Conservation (phyloP, 495 filamentous ascomycete genomes). For the Penicillium atrosanguineum region DNA sequence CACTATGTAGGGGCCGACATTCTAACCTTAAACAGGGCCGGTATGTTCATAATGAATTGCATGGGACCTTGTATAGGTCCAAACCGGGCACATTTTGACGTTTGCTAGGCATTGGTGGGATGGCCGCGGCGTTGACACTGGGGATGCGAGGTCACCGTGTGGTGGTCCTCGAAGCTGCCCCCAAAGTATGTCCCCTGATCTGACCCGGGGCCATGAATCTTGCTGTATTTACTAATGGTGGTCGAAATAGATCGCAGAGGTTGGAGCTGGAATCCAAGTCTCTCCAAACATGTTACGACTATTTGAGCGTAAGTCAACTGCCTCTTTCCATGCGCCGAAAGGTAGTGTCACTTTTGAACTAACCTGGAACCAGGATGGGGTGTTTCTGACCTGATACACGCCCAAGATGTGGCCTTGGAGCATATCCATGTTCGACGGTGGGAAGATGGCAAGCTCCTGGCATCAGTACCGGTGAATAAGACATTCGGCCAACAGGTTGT, state of each 20-base stretch:
- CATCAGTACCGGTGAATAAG: constrained; percentile 41
- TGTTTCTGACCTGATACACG: constrained; percentile 38
- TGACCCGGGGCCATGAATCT: neutral
- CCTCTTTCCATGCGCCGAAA: neutral
- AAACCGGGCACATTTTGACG: neutral
- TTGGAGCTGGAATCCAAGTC: constrained; percentile 78
- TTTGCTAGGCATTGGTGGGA: constrained; percentile 58
- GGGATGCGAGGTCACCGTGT: constrained; percentile 51
- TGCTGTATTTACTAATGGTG: constrained; percentile 2
- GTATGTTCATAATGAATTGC: constrained; percentile 22
- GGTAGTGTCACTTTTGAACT: neutral
- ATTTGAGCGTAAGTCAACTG: constrained; percentile 49
- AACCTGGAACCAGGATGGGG: constrained; percentile 35
- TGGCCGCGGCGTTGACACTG: constrained; percentile 61
- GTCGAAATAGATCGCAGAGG: constrained; percentile 46
- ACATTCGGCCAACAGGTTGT: constrained; percentile 41
- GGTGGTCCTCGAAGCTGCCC: constrained; percentile 36
- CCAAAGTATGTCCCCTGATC: constrained; percentile 24
- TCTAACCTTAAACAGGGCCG: constrained; percentile 28
- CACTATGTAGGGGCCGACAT: neutral
- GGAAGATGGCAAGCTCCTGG: constrained; percentile 38
- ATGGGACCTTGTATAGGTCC: neutral
- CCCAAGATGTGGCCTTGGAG: constrained; percentile 38
- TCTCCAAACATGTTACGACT: constrained; percentile 75
- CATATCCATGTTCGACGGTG: constrained; percentile 44